Base-by-base conservation (phyloP, 768 basidiomycete species). In the Mycena vitilis region DNA sequence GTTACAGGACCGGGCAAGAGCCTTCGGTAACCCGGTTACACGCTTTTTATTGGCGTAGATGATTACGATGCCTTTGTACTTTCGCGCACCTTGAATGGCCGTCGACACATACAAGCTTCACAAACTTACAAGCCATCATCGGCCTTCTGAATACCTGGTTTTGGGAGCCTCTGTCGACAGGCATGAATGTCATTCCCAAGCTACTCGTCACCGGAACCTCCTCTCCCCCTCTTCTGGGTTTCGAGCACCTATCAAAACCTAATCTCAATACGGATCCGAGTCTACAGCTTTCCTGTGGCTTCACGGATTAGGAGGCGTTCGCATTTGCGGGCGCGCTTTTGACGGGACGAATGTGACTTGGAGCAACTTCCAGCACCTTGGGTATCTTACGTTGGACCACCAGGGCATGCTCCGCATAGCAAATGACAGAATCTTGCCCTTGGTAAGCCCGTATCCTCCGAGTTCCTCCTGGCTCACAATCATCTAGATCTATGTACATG, bases 261-360 rank as follows among this genome's bases (percentile, higher is more conserved):
- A 8, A 38, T 22, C 38, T 37, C 44, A 20, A 44, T 9, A 10
- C 38, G 9, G 8, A 15, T 10, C 40, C 45, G 15, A 30, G 23
- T 44, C 25, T 66, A 8, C 53, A 42, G 7, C 0, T 6, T 25
- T 60, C 25, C 30, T 65, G 62, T 34, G 68, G 68, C 16, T 69
- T 69, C 22, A 60, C 68, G 44, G 63, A 65, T 44, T 25, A 51
- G 22, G 63, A 69, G 42, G 42, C 68, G 9, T 44, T 60, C 12
- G 18, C 23, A 15, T 36, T 69, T 18, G 53, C 12, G 11, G 7
- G 36, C 51, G 15, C 34, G 54, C 45, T 16, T 48, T 64, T 5
- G 63, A 49, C 25, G 56, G 30, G n/a, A 51, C 22, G 13, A 36
- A 57, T 7, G 20, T 55, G 36, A 55, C 20, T 7, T 69, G 68